Percentiles rank a stretch among this genome's conserved stretches.
Evolutionary conservation across 495 filamentous ascomycete species (phyloP).

Genomic region (Trichoderma erinaceum): DNA sequence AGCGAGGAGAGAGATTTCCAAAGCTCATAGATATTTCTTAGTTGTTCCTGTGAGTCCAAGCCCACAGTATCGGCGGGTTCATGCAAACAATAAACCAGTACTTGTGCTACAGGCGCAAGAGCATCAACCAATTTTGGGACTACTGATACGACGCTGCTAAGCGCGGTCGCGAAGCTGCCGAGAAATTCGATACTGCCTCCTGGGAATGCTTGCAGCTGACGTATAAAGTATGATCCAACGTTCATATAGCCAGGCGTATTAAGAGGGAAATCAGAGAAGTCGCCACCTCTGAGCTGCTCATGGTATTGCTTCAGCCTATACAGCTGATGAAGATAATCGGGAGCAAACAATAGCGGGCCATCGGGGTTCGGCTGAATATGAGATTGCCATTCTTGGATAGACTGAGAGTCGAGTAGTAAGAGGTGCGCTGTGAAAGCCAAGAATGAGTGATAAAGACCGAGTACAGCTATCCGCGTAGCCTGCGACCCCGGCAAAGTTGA

Average conservation of each 20-base stretch:
- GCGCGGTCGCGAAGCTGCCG: slow-evolving; percentile 27
- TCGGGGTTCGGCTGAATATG: slow-evolving; percentile 9
- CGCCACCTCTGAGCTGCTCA: background rate
- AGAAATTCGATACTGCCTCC: slow-evolving; percentile 19
- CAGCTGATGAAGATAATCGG: slow-evolving; percentile 24
- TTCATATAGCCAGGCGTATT: too few relatives aligned
- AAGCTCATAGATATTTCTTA: slow-evolving; percentile 32
- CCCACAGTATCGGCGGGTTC: slow-evolving; percentile 24
- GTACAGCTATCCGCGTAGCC: slow-evolving; percentile 20
- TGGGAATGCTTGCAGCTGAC: background rate
- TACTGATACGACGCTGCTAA: slow-evolving; percentile 28
- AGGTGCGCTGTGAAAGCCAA: slow-evolving; percentile 28
- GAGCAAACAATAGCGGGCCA: slow-evolving; percentile 28
- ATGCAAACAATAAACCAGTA: slow-evolving; percentile 28
- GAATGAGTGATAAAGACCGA: slow-evolving; percentile 30
- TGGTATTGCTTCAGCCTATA: slow-evolving; percentile 16
- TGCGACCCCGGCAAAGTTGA: slow-evolving; percentile 6
- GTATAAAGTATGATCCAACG: background rate
- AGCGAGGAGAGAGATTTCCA: slow-evolving; percentile 37
- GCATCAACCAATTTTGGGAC: slow-evolving; percentile 40
- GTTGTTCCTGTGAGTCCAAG: slow-evolving; percentile 16
- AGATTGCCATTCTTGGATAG: slow-evolving; percentile 13
- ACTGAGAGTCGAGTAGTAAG: slow-evolving; percentile 26
- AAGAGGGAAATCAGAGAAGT: background rate
- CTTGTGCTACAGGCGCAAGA: slow-evolving; percentile 31